Evolutionary conservation across 1,284 basidiomycete genomes (phyloP).

Genomic region (Tremellales sp.): DNA sequence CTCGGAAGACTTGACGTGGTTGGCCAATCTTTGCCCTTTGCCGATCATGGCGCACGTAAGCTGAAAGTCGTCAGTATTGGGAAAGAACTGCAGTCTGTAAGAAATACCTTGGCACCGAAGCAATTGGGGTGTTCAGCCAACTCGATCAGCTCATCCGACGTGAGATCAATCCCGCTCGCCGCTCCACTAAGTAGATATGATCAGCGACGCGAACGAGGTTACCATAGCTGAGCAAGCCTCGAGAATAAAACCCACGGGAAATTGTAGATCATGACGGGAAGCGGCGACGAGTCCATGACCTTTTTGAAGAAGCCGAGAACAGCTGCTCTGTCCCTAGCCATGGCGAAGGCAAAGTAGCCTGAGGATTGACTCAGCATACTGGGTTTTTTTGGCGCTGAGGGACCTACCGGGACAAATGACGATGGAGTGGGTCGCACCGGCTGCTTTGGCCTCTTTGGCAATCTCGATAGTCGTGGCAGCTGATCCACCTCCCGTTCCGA

Average conservation of each 20-base stretch:
- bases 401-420: conserved; percentile 41
- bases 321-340: conserved; percentile 49
- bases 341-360: conserved; percentile 52
- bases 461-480: conserved; percentile 77
- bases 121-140: conserved; percentile 80
- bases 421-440: conserved; percentile 67
- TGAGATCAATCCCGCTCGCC: conserved; percentile 79
- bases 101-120: conserved; percentile 66
- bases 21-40: conserved; percentile 72
- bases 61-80: conserved; percentile 17
- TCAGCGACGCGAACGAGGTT: background rate
- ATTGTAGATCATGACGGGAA: conserved; percentile 88
- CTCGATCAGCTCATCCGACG: conserved; percentile 70
- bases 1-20: conserved; percentile 46
- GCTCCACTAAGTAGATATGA: conserved; percentile 38
- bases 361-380: background rate
- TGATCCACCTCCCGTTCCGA: conserved; percentile 70
- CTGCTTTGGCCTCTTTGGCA: conserved; percentile 69
- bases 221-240: background rate
- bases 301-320: conserved; percentile 52
- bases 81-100: background rate
- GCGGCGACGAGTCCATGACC: conserved; percentile 74
- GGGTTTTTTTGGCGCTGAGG: too few species aligned
- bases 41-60: conserved; percentile 81
- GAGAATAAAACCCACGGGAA: conserved; percentile 58